Percentiles rank a stretch among this genome's conserved stretches.
Evolutionary conservation across 2,329 filamentous ascomycete species (phyloP).

Genomic region (Aspergillus vadensis): DNA sequence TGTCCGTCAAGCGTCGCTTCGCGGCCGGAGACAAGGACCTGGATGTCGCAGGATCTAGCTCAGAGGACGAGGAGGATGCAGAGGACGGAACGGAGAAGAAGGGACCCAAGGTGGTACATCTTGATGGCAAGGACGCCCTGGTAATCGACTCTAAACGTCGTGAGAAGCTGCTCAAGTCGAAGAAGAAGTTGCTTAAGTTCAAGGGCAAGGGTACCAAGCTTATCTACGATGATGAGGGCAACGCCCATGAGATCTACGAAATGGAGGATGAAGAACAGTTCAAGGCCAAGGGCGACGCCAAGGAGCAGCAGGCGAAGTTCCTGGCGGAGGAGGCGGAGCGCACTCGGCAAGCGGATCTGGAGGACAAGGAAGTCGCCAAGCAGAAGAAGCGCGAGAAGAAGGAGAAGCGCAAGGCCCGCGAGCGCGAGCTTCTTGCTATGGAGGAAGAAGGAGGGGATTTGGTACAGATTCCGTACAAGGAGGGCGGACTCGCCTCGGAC

Average conservation of each 20-base stretch:
- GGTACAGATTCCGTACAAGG: conserved; percentile 36
- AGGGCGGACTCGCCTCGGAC: conserved; percentile 21
- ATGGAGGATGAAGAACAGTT: conserved; percentile 85
- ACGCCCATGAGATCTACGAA: conserved; percentile 81
- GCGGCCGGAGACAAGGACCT: conserved; percentile 65
- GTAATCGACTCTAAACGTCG: conserved; percentile 92
- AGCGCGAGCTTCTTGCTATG: conserved; percentile 35
- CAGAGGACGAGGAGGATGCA: conserved; percentile 37
- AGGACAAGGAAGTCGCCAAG: conserved; percentile 79
- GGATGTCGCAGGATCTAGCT: conserved; percentile 27
- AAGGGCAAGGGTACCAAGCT: conserved; percentile 84
- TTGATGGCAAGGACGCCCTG: conserved; percentile 68
- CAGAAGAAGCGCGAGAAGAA: conserved; percentile 64
- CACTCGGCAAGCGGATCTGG: conserved; percentile 73
- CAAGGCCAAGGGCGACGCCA: conserved; percentile 70
- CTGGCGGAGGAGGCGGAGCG: conserved; percentile 72
- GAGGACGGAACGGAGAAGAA: conserved; percentile 38
- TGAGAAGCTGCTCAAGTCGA: conserved; percentile 91
- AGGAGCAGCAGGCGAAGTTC: conserved; percentile 75
- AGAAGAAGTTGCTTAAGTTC: conserved; percentile 90
- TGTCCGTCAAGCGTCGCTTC: conserved; percentile 86
- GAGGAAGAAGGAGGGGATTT: conserved; percentile 34
- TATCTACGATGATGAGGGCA: conserved; percentile 89
- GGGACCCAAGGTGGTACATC: conserved; percentile 44
- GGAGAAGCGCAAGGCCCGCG: conserved; percentile 47